Evolutionary conservation across 768 basidiomycete genomes (phyloP).

Genomic region (Russula brevipes): DNA sequence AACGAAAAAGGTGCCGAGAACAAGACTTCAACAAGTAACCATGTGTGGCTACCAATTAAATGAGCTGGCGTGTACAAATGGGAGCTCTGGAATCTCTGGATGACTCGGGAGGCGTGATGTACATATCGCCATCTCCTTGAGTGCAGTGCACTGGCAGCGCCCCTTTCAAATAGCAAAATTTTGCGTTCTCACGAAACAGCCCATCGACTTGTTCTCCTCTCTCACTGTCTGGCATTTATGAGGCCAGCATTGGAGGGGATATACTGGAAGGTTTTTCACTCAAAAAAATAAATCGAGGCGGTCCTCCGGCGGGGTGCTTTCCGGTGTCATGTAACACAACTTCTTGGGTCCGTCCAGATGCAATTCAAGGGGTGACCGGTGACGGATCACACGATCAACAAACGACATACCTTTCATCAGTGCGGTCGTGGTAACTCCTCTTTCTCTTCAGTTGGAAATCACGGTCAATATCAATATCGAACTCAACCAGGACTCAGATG

Average conservation of each 20-base stretch:
- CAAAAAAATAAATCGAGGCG: constrained; percentile 98
- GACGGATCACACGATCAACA: neutral
- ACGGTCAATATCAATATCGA: constrained; percentile 75
- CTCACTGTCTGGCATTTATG: constrained; percentile 46
- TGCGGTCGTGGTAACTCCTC: constrained; percentile 62
- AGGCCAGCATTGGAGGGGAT: constrained; percentile 76
- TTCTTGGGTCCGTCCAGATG: constrained; percentile 44
- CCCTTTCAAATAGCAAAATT: constrained; percentile 71
- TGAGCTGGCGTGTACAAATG: neutral
- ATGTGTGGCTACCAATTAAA: neutral
- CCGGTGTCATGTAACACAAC: constrained; percentile 99
- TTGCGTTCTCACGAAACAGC: constrained; percentile 79
- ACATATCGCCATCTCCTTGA: constrained; percentile 89
- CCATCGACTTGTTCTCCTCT: constrained; percentile 36
- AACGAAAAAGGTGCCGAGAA: too few species aligned
- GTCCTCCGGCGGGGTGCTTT: constrained; percentile 73
- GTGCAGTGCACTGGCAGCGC: constrained; percentile 53
- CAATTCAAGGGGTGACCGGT: too few species aligned
- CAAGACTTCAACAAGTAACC: too few species aligned
- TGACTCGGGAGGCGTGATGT: constrained; percentile 78
- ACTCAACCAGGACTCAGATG: constrained; percentile 68
- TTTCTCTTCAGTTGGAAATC: constrained; percentile 84
- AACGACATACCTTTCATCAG: constrained; percentile 79
- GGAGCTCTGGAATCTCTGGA: constrained; percentile 89
- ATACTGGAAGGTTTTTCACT: constrained; percentile 90